A percentile compares a stretch with the other conserved stretches of the same genome.
Evolutionary conservation across 768 basidiomycete genomes (phyloP).

Genomic region (Heimioporus sp.): DNA sequence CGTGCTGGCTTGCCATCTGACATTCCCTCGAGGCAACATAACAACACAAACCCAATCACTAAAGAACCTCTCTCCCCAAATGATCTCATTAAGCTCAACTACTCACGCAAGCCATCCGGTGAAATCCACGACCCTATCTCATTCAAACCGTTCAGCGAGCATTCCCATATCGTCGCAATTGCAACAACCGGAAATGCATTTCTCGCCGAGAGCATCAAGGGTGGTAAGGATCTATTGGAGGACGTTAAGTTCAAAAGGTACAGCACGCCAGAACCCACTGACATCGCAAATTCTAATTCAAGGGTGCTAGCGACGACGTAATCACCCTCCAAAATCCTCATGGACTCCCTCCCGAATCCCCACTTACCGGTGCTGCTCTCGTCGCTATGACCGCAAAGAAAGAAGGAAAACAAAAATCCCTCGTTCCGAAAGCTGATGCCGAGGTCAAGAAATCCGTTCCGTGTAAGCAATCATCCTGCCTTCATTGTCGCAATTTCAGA

Average conservation of each 20-base stretch:
- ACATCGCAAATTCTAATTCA: background rate
- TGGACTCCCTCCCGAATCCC: slow-evolving; percentile 61
- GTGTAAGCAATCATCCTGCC: slow-evolving; percentile 44
- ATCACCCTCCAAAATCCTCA: slow-evolving; percentile 94
- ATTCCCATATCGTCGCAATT: slow-evolving; percentile 92
- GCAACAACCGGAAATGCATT: slow-evolving; percentile 92
- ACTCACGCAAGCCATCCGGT: slow-evolving; percentile 79
- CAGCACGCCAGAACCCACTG: background rate
- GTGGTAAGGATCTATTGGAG: slow-evolving; percentile 79
- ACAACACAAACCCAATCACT: slow-evolving; percentile 78
- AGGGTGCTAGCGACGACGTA: slow-evolving; percentile 65
- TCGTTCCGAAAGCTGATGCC: slow-evolving; percentile 33
- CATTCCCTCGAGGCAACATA: slow-evolving; percentile 58
- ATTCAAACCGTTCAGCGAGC: slow-evolving; percentile 96
- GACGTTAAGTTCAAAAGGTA: slow-evolving; percentile 87
- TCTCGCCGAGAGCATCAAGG: slow-evolving; percentile 85
- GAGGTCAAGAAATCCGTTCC: slow-evolving; percentile 56
- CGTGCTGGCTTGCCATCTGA: slow-evolving; percentile 9
- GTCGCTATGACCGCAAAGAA: slow-evolving; percentile 35
- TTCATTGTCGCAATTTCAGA: background rate
- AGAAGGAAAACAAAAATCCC: slow-evolving; percentile 28
- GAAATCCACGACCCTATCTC: slow-evolving; percentile 95
- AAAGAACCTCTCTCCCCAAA: slow-evolving; percentile 67
- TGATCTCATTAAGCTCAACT: slow-evolving; percentile 77
- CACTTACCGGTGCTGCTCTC: slow-evolving; percentile 28